Evolutionary conservation across 179 eudicot genomes (phyloP), one percentile per base, ranked within the genome.

Genomic region (Spinacia oleracea): DNA sequence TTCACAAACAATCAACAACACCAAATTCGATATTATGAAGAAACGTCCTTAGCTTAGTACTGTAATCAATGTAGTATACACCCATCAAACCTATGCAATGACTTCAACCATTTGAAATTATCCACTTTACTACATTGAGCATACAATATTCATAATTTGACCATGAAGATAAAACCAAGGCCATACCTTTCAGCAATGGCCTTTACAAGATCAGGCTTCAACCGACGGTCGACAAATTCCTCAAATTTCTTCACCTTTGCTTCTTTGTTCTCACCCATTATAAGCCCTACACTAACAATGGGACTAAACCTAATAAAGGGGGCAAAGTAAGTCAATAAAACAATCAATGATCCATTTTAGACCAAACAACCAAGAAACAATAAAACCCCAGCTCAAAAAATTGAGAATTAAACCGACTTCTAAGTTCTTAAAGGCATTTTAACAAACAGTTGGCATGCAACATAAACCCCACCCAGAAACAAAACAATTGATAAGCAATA

Each of bases 101-200:
- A 20, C 20, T 72, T 32, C 27, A 32, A 53, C 45, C 43, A 14
- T 38, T 18, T 38, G 21, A 32, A 48, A 6, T 31, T 0, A 8
- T 27, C 21, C 15, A 48, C 23, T 71, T 4, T 27, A 48, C 38
- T 29, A 48, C 29, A 40, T 35, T 11, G 7, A 58, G 2, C 35
- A 59, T 48, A 58, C 21, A 58, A 11, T 23, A 40, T 6, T 35
- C 23, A 0, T 38, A n/a, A 42, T n/a, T 14, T 35, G 40, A 4
- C 40, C 40, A 35, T 35, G 40, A 34, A 16, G 69, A 14, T 35
- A 71, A 58, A n/a, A n/a, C n/a, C n/a, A n/a, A n/a, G n/a, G n/a
- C n/a, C n/a, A n/a, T 34, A 94, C 98, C 98, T 83, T 83, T 89
- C 89, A 81, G 91, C 90, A 84, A 91, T 90, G 73, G 94, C 92